phyloP scores from a whole-genome alignment of 257 asterid genomes.

The Leptodermis oblonga region DNA sequence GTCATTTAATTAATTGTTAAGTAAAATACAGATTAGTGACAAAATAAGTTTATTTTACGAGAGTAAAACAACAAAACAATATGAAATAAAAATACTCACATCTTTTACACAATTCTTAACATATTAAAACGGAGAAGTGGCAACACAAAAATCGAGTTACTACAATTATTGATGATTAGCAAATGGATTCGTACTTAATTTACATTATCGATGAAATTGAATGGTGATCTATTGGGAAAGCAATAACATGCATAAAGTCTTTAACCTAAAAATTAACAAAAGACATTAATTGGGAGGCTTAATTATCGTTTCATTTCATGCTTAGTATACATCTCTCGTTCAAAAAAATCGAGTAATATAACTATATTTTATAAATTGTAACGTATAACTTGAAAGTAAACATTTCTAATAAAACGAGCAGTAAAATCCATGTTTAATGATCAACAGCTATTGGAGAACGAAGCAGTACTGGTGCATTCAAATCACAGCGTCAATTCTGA shows the following conservation, averaged over 20 bases:
- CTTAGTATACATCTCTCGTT: too few species aligned
- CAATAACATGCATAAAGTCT: conserved; percentile 5
- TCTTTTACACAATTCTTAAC: too few species aligned
- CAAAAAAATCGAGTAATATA: too few species aligned
- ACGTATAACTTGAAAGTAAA: too few species aligned
- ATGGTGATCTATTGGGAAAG: not conserved
- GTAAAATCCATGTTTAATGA: not conserved
- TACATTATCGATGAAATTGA: not conserved
- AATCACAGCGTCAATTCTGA: conserved; percentile 5
- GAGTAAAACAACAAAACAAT: not conserved
- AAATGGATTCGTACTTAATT: not conserved
- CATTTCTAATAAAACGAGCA: too few species aligned
- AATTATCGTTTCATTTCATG: too few species aligned
- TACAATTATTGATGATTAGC: not conserved
- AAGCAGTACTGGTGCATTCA: not conserved
- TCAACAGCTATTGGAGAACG: not conserved
- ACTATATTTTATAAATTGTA: too few species aligned
- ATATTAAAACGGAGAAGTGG: too few species aligned
- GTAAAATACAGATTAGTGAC: too few species aligned
- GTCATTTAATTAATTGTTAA: too few species aligned
- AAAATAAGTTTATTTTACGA: too few species aligned
- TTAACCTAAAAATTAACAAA: not conserved
- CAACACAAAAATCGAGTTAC: not conserved
- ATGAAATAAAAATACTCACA: not conserved
- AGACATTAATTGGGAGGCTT: too few species aligned